A percentile compares a stretch with the other conserved stretches of the same genome.
These are phyloP conservation scores for Ophiostoma pallidulum DNA, from an alignment of 2,329 filamentous ascomycete genomes.

Conservation along the genomic window DNA sequence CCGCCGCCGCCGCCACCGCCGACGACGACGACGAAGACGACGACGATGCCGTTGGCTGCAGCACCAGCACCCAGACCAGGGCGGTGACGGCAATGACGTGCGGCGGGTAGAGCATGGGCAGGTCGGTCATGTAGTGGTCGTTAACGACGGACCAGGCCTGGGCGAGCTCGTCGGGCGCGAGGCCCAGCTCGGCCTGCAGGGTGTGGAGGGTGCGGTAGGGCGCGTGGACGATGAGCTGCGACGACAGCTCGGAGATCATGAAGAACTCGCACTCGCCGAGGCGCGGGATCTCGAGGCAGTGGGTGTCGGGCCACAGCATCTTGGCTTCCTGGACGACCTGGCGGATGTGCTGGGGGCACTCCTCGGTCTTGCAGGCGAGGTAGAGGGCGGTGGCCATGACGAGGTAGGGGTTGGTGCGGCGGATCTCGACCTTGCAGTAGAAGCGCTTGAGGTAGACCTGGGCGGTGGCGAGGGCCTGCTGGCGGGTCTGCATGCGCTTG, in stretches of 20 bases:
- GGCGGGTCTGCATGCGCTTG: constrained; percentile 73
- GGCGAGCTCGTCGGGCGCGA: constrained; percentile 69
- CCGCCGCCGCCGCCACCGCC: constrained; percentile 3
- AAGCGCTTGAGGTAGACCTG: constrained; percentile 93
- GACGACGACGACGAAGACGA: too few species aligned
- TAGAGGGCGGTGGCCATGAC: constrained; percentile 91
- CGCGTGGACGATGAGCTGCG: constrained; percentile 82
- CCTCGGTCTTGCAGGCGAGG: constrained; percentile 95
- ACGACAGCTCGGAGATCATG: constrained; percentile 83
- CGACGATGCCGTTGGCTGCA: constrained; percentile 47
- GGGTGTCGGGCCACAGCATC: constrained; percentile 69
- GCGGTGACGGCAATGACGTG: constrained; percentile 82
- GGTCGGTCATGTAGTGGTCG: constrained; percentile 84
- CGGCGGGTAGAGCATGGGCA: constrained; percentile 78
- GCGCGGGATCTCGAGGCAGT: constrained; percentile 67
- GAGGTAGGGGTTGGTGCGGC: constrained; percentile 86
- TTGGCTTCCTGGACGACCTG: constrained; percentile 81
- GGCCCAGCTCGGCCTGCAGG: constrained; percentile 57
- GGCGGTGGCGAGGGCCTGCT: constrained; percentile 88
- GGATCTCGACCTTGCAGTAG: constrained; percentile 83
- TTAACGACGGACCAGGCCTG: constrained; percentile 80
- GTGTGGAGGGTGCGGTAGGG: constrained; percentile 74
- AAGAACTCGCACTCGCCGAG: constrained; percentile 92
- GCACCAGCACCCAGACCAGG: constrained; percentile 73
- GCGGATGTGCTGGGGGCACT: constrained; percentile 91